A percentile compares a stretch with the other conserved stretches of the same genome.
Evolutionary conservation across 768 basidiomycete species (phyloP).

Genomic region (Leccinum variicolor): DNA sequence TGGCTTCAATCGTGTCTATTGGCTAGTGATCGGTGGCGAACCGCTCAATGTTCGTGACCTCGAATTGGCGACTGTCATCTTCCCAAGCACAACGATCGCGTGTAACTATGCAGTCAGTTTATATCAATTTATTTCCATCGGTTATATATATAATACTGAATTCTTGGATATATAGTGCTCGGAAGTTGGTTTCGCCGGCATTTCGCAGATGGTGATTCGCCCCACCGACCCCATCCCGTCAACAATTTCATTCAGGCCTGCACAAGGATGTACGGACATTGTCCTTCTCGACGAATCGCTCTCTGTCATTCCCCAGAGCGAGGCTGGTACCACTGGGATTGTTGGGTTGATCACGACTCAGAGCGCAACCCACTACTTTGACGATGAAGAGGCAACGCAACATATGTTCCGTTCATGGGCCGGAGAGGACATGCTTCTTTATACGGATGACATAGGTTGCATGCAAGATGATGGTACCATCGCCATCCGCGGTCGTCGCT

Average conservation of each 20-base stretch:
- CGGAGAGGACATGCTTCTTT: conserved; percentile 11
- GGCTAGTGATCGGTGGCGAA: conserved; percentile 17
- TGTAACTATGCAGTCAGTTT: conserved; percentile 15
- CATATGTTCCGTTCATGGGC: conserved; percentile 16
- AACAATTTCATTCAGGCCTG: conserved; percentile 8
- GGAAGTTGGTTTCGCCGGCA: conserved; percentile 14
- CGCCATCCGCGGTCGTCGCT: conserved; percentile 11
- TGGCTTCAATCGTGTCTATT: conserved; percentile 16
- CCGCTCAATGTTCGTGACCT: conserved; percentile 7
- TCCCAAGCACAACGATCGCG: conserved; percentile 11
- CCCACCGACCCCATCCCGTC: conserved; percentile 14
- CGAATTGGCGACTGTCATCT: conserved; percentile 10
- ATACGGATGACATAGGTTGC: conserved; percentile 15
- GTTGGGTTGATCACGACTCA: conserved; percentile 11
- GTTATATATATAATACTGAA: not conserved
- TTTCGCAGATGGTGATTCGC: conserved; percentile 12
- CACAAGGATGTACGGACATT: conserved; percentile 9
- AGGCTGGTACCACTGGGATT: conserved; percentile 4
- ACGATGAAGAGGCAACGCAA: conserved; percentile 11
- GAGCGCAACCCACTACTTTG: conserved; percentile 11
- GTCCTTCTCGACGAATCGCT: conserved; percentile 15
- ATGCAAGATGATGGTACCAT: conserved; percentile 17
- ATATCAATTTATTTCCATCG: not conserved
- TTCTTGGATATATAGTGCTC: conserved; percentile 6
- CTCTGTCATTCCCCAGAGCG: conserved; percentile 5